A percentile compares a stretch with the other conserved stretches of the same genome.
Evolutionary conservation across 176 grass and related monocot species (phyloP).

Genomic region (Coix lacrymajobi): DNA sequence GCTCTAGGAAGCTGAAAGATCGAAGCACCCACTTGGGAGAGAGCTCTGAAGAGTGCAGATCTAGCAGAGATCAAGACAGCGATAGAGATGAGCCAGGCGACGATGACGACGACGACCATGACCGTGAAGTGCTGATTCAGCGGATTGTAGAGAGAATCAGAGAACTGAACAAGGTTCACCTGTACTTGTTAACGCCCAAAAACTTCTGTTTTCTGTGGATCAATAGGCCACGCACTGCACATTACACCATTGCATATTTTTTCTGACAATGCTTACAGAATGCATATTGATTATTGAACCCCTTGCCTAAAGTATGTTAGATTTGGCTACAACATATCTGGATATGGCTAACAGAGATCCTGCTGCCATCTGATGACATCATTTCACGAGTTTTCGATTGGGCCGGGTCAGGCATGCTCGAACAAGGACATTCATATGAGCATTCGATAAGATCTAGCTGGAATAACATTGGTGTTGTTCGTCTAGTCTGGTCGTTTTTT

Average conservation of each 20-base stretch:
- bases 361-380: not conserved
- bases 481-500: no score
- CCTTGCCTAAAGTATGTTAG: no score
- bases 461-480: no score
- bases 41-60: not conserved
- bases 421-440: no score
- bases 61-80: slow-evolving; percentile 19
- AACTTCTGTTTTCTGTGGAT: slow-evolving; percentile 75
- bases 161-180: slow-evolving; percentile 84
- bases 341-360: no score
- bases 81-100: slow-evolving; percentile 19
- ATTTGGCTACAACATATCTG: no score
- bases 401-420: no score
- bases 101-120: slow-evolving; percentile 12
- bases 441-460: no score
- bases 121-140: slow-evolving; percentile 59
- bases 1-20: slow-evolving; percentile 22
- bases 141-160: slow-evolving; percentile 94
- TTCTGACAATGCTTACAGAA: not conserved
- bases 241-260: not conserved
- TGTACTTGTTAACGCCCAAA: slow-evolving; percentile 72
- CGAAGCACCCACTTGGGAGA: slow-evolving; percentile 6
- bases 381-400: not conserved
- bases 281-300: not conserved
- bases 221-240: slow-evolving; percentile 46